phyloP scores from a whole-genome alignment of 2,329 filamentous ascomycete species.

The Penicillium sumatraense region DNA sequence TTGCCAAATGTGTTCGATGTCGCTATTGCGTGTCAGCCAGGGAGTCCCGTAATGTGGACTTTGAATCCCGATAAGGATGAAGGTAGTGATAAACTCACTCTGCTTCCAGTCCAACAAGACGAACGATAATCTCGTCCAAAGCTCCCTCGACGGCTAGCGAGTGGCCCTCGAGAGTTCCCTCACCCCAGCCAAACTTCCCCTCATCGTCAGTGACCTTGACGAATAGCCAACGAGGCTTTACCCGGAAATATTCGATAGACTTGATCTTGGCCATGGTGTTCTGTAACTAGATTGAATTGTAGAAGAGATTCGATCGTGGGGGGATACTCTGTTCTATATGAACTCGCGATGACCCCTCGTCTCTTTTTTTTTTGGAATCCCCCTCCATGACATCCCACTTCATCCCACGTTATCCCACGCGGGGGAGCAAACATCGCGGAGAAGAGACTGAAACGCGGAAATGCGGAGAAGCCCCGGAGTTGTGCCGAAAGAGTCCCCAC shows the following conservation, averaged over 20 bases:
- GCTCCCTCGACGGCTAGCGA: conserved; percentile 75
- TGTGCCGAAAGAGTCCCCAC: background rate
- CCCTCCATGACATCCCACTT: conserved; percentile 11
- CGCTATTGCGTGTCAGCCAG: conserved; percentile 48
- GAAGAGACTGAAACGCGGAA: conserved; percentile 4
- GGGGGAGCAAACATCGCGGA: conserved; percentile 2
- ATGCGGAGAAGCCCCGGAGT: conserved; percentile 5
- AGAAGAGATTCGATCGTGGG: background rate
- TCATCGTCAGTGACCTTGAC: conserved; percentile 76
- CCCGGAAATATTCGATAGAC: conserved; percentile 73
- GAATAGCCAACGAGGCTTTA: conserved; percentile 77
- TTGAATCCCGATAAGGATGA: too few relatives aligned
- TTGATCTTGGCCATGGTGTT: conserved; percentile 67
- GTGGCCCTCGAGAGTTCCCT: conserved; percentile 75
- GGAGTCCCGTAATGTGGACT: background rate
- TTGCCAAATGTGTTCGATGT: conserved; percentile 85
- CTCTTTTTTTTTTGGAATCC: background rate
- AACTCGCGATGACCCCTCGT: background rate
- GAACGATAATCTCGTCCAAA: conserved; percentile 66
- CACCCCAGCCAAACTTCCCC: conserved; percentile 72
- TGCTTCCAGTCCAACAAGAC: conserved; percentile 70
- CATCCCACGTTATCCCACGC: conserved; percentile 17
- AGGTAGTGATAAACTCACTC: conserved; percentile 56
- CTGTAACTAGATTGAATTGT: background rate
- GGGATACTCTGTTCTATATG: conserved; percentile 12